Conservation (phyloP, 306 rosid genomes). For the Lupinus albus region DNA sequence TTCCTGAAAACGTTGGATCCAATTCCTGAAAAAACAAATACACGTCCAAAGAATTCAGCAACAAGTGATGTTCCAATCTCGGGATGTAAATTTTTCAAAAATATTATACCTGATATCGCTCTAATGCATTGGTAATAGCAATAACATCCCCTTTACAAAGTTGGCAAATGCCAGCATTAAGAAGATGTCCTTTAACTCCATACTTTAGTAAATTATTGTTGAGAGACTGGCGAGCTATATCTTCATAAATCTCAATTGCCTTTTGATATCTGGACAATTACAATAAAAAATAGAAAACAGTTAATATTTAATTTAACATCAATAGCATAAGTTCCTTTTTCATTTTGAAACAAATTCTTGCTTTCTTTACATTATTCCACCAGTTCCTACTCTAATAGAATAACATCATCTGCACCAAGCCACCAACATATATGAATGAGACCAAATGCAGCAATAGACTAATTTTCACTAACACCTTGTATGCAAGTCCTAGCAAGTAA, state of each 20-base stretch:
- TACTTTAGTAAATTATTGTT: constrained; percentile 81
- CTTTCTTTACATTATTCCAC: constrained; percentile 17
- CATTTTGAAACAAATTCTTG: background rate
- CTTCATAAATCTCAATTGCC: constrained; percentile 82
- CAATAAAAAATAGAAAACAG: background rate
- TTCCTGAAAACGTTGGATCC: constrained; percentile 96
- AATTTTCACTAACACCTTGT: constrained; percentile 5
- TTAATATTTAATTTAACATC: constrained; percentile 16
- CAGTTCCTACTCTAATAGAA: constrained; percentile 6
- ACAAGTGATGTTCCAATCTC: constrained; percentile 15
- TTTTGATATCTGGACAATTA: constrained; percentile 67
- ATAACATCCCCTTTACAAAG: constrained; percentile 83
- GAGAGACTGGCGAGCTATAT: constrained; percentile 90
- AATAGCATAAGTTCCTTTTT: constrained; percentile 22
- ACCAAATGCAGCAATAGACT: constrained; percentile 12
- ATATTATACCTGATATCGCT: constrained; percentile 80
- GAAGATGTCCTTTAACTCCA: constrained; percentile 97
- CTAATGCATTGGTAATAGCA: constrained; percentile 88
- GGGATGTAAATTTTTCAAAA: constrained; percentile 40
- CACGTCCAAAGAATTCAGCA: constrained; percentile 32
- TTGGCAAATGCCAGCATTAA: constrained; percentile 94
- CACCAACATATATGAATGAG: background rate
- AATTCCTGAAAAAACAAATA: constrained; percentile 67
- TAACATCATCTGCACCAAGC: background rate
- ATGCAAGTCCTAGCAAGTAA: background rate